Percentiles rank a stretch among this genome's conserved stretches.
Evolutionary conservation across 2,329 filamentous ascomycete species (phyloP).

Genomic region (Botrytis galanthina): DNA sequence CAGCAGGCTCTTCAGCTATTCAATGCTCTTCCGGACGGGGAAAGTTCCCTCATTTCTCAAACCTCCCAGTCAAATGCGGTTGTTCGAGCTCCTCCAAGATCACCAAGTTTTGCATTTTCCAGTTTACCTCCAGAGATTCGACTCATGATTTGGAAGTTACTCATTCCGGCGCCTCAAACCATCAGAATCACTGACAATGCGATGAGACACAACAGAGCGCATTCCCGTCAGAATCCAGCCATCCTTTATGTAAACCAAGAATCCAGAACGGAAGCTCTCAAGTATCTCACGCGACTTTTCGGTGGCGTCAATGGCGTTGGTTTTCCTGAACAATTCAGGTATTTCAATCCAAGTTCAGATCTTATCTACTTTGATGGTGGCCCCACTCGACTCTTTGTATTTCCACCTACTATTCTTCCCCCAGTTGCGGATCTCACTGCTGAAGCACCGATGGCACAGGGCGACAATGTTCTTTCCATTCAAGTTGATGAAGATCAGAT

Average conservation of each 20-base stretch:
- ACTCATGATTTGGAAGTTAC: not conserved
- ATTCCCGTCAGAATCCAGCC: not conserved
- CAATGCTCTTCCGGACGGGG: not conserved
- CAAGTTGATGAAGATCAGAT: not conserved
- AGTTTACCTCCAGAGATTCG: not conserved
- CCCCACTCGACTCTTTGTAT: fast-evolving
- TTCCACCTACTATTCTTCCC: not conserved
- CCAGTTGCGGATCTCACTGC: not conserved
- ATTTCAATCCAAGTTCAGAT: not conserved
- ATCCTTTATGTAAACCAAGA: not conserved
- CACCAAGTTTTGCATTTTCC: not conserved
- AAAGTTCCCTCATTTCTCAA: not conserved
- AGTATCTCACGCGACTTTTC: not conserved
- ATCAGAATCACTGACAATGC: not conserved
- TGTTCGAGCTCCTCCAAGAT: not conserved
- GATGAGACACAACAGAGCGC: not conserved
- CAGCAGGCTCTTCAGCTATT: not conserved
- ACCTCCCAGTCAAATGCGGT: not conserved
- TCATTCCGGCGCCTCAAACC: not conserved
- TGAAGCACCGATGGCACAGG: not conserved
- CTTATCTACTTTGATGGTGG: not conserved
- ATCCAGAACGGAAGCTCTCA: not conserved
- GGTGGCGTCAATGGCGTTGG: not conserved
- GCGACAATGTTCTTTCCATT: not conserved
- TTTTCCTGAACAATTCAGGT: not conserved